Conservation (phyloP, 352 stramenopile species). For the Phytophthora palmivora region DNA sequence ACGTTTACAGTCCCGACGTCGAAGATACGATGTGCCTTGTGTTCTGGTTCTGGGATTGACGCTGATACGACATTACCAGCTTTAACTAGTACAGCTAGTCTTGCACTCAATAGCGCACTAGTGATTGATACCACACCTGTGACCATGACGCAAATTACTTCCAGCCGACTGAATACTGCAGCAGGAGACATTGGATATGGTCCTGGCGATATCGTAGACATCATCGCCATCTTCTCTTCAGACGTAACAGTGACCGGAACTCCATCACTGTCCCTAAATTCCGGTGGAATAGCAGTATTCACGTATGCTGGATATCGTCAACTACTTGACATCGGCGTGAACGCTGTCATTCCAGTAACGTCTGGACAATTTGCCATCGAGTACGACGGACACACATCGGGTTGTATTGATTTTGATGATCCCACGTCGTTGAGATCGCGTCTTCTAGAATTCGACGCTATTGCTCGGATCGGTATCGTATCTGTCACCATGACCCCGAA, state of each 20-base stretch:
- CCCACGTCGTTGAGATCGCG: constrained; percentile 54
- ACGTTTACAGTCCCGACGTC: constrained; percentile 33
- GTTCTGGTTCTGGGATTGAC: constrained; percentile 33
- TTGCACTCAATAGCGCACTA: constrained; percentile 40
- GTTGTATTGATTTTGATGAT: constrained; percentile 66
- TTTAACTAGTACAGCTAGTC: constrained; percentile 31
- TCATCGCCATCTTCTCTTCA: constrained; percentile 69
- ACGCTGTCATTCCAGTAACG: constrained; percentile 53
- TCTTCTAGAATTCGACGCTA: constrained; percentile 48
- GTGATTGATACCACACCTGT: constrained; percentile 52
- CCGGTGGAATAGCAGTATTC: constrained; percentile 54
- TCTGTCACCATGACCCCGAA: constrained; percentile 49
- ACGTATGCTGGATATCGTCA: constrained; percentile 63
- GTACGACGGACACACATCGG: constrained; percentile 47
- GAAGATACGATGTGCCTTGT: constrained; percentile 31
- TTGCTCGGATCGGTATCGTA: constrained; percentile 58
- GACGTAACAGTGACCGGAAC: constrained; percentile 56
- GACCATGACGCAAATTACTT: constrained; percentile 53
- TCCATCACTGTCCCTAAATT: constrained; percentile 58
- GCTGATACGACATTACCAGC: constrained; percentile 51
- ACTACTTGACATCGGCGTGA: constrained; percentile 70
- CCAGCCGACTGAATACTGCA: constrained; percentile 42
- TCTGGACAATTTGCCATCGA: constrained; percentile 70
- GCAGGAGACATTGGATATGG: constrained; percentile 54
- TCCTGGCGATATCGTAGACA: constrained; percentile 71